These are phyloP conservation scores for Verticillium longisporum DNA, from an alignment of 2,329 filamentous ascomycete species.

Conservation along the genomic window DNA sequence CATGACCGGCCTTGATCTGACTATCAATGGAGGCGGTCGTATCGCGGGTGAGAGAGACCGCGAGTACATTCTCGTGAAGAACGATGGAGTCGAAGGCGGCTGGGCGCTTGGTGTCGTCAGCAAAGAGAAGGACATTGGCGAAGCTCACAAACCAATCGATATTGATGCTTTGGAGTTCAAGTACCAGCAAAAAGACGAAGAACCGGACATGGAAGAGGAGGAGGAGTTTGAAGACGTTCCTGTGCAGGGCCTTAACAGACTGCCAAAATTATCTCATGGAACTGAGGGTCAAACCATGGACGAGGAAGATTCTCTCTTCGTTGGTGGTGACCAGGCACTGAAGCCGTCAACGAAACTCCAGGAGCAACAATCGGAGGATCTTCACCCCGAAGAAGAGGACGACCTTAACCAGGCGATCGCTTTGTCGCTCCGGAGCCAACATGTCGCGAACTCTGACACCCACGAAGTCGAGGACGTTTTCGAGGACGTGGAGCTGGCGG, in stretches of 20 bases:
- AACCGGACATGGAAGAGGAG: constrained; percentile 56
- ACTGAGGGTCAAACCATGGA: constrained; percentile 7
- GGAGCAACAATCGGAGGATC: constrained; percentile 21
- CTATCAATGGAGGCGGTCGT: constrained; percentile 53
- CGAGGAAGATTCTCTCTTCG: constrained; percentile 53
- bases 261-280: constrained; percentile 50
- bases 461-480: constrained; percentile 36
- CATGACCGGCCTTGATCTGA: constrained; percentile 71
- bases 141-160: constrained; percentile 84
- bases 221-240: constrained; percentile 90
- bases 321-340: constrained; percentile 14
- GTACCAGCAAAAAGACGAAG: constrained; percentile 50
- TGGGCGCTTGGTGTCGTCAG: constrained; percentile 94
- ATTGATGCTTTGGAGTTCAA: constrained; percentile 63
- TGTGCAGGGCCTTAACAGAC: constrained; percentile 78
- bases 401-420: constrained; percentile 78
- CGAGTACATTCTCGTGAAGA: constrained; percentile 95
- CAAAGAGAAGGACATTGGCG: constrained; percentile 71
- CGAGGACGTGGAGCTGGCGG: constrained; percentile 38
- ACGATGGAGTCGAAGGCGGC: constrained; percentile 88
- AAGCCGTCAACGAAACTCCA: constrained; percentile 17
- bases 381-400: constrained; percentile 35
- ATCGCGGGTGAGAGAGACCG: constrained; percentile 81
- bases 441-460: constrained; percentile 28
- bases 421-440: constrained; percentile 68